Base-by-base conservation (phyloP, 768 basidiomycete species). In the Boletus sp. region DNA sequence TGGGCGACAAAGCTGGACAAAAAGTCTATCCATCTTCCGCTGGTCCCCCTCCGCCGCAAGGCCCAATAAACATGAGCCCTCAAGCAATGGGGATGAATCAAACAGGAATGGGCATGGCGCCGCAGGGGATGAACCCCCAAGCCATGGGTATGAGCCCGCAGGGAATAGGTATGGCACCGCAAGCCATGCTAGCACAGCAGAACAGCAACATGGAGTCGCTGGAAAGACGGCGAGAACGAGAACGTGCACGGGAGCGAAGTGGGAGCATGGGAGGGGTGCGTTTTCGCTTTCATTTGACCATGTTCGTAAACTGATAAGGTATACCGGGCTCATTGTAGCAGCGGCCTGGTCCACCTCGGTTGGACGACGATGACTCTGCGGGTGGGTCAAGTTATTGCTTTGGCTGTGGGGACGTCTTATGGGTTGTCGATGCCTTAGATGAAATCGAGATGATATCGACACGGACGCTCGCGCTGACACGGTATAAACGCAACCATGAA, bases 401-500 rank as follows among this genome's bases (percentile, higher is more conserved):
- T 13, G 32, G 19, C 33, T 23, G 29, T 50, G 3, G n/a, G 11
- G 10, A 11, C 10, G 32, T 33, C 29, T 54, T 42, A 55, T 46
- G 2, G 9, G 3, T 0, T 35, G 2, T 30, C 33, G 30, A 4
- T 50, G 13, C 6, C 3, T n/a, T 10, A 80, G 84, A 88, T 60
- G 87, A 89, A 56, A 71, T 77, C 23, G 89, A 91, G 54, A 74
- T 78, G 55, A 85, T 91, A 54, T 87, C 90, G 0, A 83, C 87
- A 2, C 79, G 87, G 40, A 81, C 87, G 3, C 75, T 91, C 15
- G 87, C 90, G 7, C 63, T 87, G 34, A 79, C 83, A 17, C 78
- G 90, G 34, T 93, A 90, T 64, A 81, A 78, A 59, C 83, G 89
- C 7, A 93, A 93, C 62, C 88, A 92, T 62, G 90, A 90, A 41